These are phyloP conservation scores for Mixia osmundae DNA, from an alignment of 1,284 basidiomycete species.

Conservation along the genomic window DNA sequence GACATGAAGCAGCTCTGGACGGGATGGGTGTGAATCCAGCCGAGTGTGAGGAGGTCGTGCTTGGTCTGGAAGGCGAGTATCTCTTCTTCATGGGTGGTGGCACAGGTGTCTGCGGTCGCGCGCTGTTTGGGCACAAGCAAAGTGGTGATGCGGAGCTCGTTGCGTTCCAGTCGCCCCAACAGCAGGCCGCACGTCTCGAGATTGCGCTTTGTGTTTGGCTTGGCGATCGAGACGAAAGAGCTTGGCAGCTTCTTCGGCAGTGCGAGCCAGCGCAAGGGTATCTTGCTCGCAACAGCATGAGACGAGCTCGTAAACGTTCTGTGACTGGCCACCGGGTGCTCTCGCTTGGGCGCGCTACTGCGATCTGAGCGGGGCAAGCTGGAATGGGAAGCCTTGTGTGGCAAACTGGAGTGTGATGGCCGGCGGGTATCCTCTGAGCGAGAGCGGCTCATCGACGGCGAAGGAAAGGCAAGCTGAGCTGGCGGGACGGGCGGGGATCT, in stretches of 20 bases:
- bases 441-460: no score
- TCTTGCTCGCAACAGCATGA: no score
- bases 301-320: no score
- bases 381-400: no score
- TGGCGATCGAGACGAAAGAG: conserved; percentile 44
- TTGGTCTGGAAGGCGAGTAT: conserved; percentile 60
- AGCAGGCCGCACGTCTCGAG: conserved; percentile 42
- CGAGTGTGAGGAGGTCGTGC: conserved; percentile 51
- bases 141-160: conserved; percentile 38
- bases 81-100: conserved; percentile 64
- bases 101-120: conserved; percentile 63
- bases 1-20: conserved; percentile 61
- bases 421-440: no score
- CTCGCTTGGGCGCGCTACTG: no score
- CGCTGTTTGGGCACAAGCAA: conserved; percentile 59
- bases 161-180: conserved; percentile 26
- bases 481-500: no score
- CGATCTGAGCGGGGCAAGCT: no score
- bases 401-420: no score
- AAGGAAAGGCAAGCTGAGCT: no score
- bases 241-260: conserved; percentile 43
- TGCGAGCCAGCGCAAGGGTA: no score
- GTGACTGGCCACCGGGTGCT: no score
- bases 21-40: conserved; percentile 46
- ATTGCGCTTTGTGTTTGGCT: conserved; percentile 34